Evolutionary conservation across 768 basidiomycete genomes (phyloP).

Genomic region (Amanita fuliginea): DNA sequence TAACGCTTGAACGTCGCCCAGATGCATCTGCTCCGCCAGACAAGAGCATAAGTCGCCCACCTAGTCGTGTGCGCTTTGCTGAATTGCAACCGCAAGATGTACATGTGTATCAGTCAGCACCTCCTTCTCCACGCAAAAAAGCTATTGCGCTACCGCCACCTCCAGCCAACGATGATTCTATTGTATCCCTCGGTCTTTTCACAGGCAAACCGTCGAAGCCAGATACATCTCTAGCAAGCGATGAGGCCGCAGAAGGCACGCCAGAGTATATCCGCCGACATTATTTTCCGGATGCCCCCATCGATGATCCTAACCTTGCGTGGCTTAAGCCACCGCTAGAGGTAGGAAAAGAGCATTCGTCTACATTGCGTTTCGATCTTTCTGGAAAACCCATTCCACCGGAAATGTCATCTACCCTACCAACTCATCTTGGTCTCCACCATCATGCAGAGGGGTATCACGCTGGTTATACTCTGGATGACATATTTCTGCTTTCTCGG

Average conservation of each 20-base stretch:
- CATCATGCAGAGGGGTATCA: constrained; percentile 74
- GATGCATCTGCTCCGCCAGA: constrained; percentile 33
- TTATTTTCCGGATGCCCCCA: constrained; percentile 67
- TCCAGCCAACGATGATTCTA: constrained; percentile 22
- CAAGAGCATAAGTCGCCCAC: constrained; percentile 43
- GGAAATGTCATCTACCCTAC: constrained; percentile 43
- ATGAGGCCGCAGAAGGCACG: constrained; percentile 39
- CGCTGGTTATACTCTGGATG: constrained; percentile 85
- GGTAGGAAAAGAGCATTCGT: constrained; percentile 16
- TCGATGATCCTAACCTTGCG: constrained; percentile 61
- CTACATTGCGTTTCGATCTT: constrained; percentile 67
- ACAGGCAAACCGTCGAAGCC: constrained; percentile 12
- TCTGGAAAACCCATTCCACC: constrained; percentile 57
- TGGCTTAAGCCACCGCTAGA: constrained; percentile 52
- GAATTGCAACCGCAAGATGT: constrained; percentile 66
- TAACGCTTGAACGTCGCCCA: constrained; percentile 7
- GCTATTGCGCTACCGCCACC: constrained; percentile 49
- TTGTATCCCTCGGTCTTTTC: constrained; percentile 30
- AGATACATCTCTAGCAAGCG: neutral
- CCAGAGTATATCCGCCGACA: constrained; percentile 76
- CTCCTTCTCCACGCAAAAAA: constrained; percentile 59
- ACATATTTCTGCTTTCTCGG: constrained; percentile 67
- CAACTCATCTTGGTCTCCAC: constrained; percentile 81
- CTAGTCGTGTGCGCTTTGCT: constrained; percentile 65
- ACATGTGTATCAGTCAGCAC: constrained; percentile 75